These are phyloP conservation scores for Fusarium drepaniforme DNA, from an alignment of 2,329 filamentous ascomycete species.

Conservation along the genomic window DNA sequence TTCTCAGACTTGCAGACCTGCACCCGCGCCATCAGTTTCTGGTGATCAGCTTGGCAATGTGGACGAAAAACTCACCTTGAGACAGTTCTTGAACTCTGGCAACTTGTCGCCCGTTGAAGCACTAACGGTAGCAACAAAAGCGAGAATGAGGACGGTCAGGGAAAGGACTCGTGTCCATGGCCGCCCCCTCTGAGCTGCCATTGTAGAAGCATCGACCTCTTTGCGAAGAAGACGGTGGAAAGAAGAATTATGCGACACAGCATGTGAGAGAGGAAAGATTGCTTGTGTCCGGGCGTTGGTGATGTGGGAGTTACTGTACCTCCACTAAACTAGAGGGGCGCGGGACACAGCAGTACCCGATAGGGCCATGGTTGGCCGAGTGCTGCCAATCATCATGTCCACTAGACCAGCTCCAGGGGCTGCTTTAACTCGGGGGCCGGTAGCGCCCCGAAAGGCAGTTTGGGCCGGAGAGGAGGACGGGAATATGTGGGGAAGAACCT, in stretches of 20 bases:
- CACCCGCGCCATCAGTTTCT: constrained; percentile 23
- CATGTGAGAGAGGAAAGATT: constrained; percentile 20
- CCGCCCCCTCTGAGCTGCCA: constrained; percentile 50
- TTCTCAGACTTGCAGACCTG: constrained; percentile 87
- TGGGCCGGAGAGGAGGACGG: neutral
- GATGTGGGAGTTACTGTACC: constrained; percentile 34
- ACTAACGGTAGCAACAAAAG: constrained; percentile 59
- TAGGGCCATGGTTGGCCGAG: constrained; percentile 35
- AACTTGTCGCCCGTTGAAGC: constrained; percentile 88
- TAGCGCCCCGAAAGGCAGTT: constrained; percentile 12
- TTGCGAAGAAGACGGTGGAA: constrained; percentile 7
- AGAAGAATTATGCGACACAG: constrained; percentile 5
- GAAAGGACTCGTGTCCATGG: constrained; percentile 47
- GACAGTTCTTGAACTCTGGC: constrained; percentile 88
- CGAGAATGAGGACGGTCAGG: constrained; percentile 51
- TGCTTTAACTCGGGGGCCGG: constrained; percentile 13
- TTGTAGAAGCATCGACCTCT: constrained; percentile 48
- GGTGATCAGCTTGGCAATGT: neutral
- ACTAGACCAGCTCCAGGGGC: constrained; percentile 2
- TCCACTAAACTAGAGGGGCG: neutral
- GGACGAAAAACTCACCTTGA: constrained; percentile 71
- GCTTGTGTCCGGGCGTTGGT: constrained; percentile 21
- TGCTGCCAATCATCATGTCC: neutral
- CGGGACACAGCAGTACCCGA: constrained; percentile 16
- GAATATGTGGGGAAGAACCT: constrained; percentile 33